Percentiles rank a stretch among this genome's conserved stretches.
Evolutionary conservation across 2,329 filamentous ascomycete species (phyloP).

Genomic region (Hysterium pulicare): DNA sequence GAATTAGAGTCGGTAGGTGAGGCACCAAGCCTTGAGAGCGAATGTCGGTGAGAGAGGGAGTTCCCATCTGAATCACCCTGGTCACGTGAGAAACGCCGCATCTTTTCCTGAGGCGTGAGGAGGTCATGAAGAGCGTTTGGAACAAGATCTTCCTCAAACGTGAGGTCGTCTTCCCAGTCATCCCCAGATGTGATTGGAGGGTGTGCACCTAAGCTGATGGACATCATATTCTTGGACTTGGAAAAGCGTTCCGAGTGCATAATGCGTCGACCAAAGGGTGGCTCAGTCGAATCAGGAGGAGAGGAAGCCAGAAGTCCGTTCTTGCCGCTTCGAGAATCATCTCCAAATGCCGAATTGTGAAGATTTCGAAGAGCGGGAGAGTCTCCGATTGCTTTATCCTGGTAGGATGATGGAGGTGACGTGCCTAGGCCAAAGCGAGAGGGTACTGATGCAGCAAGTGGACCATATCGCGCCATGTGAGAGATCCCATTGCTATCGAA

Average conservation of each 20-base stretch:
- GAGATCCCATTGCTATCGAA: slow-evolving; percentile 97
- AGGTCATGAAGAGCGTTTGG: slow-evolving; percentile 66
- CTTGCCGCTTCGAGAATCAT: slow-evolving; percentile 63
- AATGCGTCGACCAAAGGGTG: slow-evolving; percentile 57
- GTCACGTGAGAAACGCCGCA: slow-evolving; percentile 57
- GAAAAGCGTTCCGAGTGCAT: slow-evolving; percentile 64
- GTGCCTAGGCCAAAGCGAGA: slow-evolving; percentile 88
- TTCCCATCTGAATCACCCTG: slow-evolving; percentile 53
- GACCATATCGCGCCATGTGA: slow-evolving; percentile 82
- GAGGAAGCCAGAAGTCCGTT: slow-evolving; percentile 46
- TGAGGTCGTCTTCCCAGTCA: slow-evolving; percentile 57
- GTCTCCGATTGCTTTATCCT: slow-evolving; percentile 58
- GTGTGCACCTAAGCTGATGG: slow-evolving; percentile 56
- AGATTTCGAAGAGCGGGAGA: slow-evolving; percentile 60
- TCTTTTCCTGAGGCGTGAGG: slow-evolving; percentile 59
- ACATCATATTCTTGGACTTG: slow-evolving; percentile 54
- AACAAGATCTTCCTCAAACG: slow-evolving; percentile 85
- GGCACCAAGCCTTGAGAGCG: slow-evolving; percentile 50
- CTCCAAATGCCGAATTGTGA: slow-evolving; percentile 65
- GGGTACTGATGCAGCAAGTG: slow-evolving; percentile 88
- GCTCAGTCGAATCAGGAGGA: slow-evolving; percentile 62
- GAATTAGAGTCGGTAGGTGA: slow-evolving; percentile 43
- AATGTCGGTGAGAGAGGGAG: slow-evolving; percentile 42
- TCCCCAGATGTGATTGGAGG: slow-evolving; percentile 43
- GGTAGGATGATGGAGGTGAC: slow-evolving; percentile 67